These are phyloP conservation scores for Mycena latifolia DNA, from an alignment of 768 basidiomycete genomes.

Conservation along the genomic window DNA sequence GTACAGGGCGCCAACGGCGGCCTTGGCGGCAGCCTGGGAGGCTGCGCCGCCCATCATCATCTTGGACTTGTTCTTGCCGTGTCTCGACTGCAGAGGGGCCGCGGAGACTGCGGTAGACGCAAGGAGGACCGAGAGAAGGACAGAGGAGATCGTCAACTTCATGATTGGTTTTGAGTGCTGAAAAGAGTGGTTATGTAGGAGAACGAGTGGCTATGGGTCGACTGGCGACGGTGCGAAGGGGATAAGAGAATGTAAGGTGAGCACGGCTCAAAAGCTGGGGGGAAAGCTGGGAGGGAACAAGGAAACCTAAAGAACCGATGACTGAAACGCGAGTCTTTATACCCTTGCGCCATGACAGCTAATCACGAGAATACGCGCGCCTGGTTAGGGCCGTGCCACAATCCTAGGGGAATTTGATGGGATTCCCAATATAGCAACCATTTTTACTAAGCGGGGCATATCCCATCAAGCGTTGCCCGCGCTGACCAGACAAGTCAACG, in stretches of 20 bases:
- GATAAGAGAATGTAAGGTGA: slow-evolving; percentile 35
- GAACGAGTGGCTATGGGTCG: slow-evolving; percentile 36
- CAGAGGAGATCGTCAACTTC: slow-evolving; percentile 38
- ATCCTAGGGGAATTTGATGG: no score
- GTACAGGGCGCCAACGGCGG: slow-evolving; percentile 46
- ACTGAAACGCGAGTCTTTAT: slow-evolving; percentile 13
- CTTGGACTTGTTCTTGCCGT: slow-evolving; percentile 14
- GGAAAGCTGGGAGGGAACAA: slow-evolving; percentile 30
- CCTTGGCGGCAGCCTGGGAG: slow-evolving; percentile 3
- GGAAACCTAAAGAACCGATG: slow-evolving; percentile 25
- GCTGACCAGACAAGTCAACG: neutral
- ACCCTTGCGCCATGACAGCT: neutral
- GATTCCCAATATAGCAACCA: neutral
- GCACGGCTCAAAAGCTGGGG: slow-evolving; percentile 32
- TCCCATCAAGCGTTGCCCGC: slow-evolving; percentile 28
- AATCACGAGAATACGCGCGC: no score
- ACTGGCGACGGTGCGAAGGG: slow-evolving; percentile 26
- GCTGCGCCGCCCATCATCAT: slow-evolving; percentile 33
- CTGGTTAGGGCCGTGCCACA: no score
- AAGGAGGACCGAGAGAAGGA: slow-evolving; percentile 35
- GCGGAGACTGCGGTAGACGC: slow-evolving; percentile 32
- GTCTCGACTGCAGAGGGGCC: slow-evolving; percentile 24
- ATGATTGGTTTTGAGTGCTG: slow-evolving; percentile 22
- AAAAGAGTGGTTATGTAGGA: slow-evolving; percentile 20
- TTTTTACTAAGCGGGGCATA: neutral